phyloP scores from a whole-genome alignment of 257 asterid genomes.

The Solanum megistacrolobum region DNA sequence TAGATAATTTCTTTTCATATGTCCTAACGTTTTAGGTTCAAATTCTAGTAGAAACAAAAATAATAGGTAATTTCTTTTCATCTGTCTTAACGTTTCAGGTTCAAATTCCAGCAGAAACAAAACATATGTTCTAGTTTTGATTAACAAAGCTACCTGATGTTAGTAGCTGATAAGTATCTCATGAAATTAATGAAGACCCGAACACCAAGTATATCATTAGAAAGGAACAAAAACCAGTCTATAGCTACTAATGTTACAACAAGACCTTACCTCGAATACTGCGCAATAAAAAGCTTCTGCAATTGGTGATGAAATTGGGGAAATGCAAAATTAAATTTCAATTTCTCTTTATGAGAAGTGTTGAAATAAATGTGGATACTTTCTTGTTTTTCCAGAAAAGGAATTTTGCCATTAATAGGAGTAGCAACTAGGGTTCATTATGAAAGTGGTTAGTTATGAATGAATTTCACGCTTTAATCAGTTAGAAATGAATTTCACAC shows the following conservation, averaged over 20 bases:
- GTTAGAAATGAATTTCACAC: background rate
- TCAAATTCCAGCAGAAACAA: background rate
- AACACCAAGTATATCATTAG: background rate
- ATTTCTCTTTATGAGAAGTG: background rate
- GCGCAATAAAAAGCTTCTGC: background rate
- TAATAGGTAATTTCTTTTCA: background rate
- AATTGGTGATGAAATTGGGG: background rate
- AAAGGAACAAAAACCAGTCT: background rate
- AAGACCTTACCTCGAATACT: background rate
- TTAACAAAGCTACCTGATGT: background rate
- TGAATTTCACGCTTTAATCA: too few species aligned
- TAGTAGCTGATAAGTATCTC: background rate
- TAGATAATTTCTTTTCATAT: too few species aligned
- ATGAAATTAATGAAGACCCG: background rate
- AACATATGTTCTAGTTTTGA: background rate
- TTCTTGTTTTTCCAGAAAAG: background rate
- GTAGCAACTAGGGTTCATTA: background rate
- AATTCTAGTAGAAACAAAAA: too few species aligned
- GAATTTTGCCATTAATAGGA: background rate
- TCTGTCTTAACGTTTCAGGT: background rate
- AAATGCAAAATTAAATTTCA: background rate
- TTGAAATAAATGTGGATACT: background rate
- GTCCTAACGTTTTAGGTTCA: too few species aligned
- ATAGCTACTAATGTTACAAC: background rate
- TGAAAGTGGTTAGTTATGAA: background rate